A percentile compares a stretch with the other conserved stretches of the same genome.
Conservation (phyloP, 2,329 filamentous ascomycete species). For the Diaporthe ilicicola region DNA sequence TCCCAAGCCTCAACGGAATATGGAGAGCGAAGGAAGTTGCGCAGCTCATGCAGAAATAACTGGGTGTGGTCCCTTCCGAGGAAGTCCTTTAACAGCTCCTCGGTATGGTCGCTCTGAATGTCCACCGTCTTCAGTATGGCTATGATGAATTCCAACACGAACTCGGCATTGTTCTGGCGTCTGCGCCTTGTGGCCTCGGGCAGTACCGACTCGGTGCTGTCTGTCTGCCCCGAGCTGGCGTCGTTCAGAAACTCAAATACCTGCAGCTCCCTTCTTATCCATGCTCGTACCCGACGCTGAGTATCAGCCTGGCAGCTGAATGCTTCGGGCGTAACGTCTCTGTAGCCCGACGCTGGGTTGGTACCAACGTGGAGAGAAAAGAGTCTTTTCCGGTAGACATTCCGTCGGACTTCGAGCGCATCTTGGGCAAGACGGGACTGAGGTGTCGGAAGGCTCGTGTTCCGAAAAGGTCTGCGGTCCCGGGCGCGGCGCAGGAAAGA, state of each 20-base stretch:
- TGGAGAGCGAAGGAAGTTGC: constrained; percentile 84
- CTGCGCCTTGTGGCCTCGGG: constrained; percentile 38
- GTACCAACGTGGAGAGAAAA: constrained; percentile 86
- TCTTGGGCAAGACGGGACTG: constrained; percentile 1
- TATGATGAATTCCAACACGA: constrained; percentile 85
- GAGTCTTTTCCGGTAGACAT: constrained; percentile 76
- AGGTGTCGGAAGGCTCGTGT: not conserved
- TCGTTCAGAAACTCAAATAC: constrained; percentile 77
- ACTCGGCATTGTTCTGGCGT: constrained; percentile 75
- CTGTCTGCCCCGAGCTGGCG: constrained; percentile 40
- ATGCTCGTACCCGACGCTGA: constrained; percentile 79
- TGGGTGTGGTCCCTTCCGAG: constrained; percentile 76
- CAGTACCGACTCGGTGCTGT: not conserved
- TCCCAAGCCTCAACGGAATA: constrained; percentile 82
- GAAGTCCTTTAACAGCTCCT: constrained; percentile 81
- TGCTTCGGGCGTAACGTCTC: constrained; percentile 73
- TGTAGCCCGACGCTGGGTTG: constrained; percentile 80
- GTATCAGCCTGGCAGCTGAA: constrained; percentile 73
- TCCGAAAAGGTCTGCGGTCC: constrained; percentile 7
- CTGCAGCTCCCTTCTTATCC: constrained; percentile 83
- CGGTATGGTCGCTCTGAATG: constrained; percentile 80
- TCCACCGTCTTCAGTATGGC: constrained; percentile 86
- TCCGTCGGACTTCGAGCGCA: constrained; percentile 66
- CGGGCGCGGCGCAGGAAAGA: constrained; percentile 12
- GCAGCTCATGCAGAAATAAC: constrained; percentile 85